A percentile compares a stretch with the other conserved stretches of the same genome.
phyloP scores from a whole-genome alignment of 345 rosid genomes.

The Corymbia maculata region DNA sequence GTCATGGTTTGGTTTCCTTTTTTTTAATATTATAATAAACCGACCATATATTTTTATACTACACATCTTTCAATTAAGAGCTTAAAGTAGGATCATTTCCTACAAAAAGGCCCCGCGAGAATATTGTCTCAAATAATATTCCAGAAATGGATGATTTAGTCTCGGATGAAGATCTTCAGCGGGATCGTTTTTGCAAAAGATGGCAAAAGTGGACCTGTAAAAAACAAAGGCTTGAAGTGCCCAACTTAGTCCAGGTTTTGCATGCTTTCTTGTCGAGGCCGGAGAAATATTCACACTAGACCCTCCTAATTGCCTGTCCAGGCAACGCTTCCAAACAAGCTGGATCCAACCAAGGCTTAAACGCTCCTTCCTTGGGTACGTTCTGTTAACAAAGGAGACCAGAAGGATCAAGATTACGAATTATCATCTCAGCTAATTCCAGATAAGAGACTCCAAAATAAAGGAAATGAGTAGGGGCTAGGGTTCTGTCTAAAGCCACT shows the following conservation, averaged over 20 bases:
- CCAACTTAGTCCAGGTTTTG: neutral
- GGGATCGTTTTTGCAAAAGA: too few species aligned
- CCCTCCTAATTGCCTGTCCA: neutral
- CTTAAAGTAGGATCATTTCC: too few species aligned
- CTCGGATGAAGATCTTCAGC: too few species aligned
- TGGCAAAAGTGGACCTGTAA: too few species aligned
- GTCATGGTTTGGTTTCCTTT: too few species aligned
- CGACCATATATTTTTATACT: too few species aligned
- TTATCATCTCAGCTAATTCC: neutral
- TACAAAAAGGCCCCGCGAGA: too few species aligned
- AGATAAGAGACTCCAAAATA: neutral
- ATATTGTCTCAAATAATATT: too few species aligned
- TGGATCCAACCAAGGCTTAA: constrained; percentile 46
- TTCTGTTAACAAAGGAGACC: constrained; percentile 21
- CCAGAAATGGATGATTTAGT: too few species aligned
- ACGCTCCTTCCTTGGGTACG: constrained; percentile 29
- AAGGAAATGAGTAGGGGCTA: neutral
- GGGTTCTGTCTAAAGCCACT: neutral
- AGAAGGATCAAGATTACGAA: neutral
- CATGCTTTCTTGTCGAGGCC: neutral
- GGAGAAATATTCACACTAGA: neutral
- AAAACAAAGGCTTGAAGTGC: too few species aligned
- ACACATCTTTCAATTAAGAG: too few species aligned
- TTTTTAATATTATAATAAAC: too few species aligned
- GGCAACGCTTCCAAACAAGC: constrained; percentile 17